Evolutionary conservation across 2,329 filamentous ascomycete genomes (phyloP).

Genomic region (Bisporella sp.): DNA sequence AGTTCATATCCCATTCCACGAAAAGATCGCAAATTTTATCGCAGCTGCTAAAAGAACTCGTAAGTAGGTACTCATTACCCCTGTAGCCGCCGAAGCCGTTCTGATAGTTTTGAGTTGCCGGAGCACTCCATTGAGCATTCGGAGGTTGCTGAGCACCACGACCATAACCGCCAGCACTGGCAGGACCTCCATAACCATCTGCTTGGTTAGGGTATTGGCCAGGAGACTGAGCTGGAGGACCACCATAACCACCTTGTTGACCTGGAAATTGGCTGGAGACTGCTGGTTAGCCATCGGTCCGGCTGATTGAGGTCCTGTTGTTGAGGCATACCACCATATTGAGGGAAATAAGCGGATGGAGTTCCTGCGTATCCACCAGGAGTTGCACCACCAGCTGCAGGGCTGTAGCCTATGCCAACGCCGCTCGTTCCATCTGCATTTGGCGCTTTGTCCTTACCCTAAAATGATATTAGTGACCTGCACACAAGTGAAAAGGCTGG

Average conservation of each 20-base stretch:
- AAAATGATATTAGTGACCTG: too few relatives aligned
- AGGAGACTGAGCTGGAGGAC: constrained; percentile 53
- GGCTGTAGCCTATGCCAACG: constrained; percentile 60
- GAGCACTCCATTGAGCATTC: constrained; percentile 37
- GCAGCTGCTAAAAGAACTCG: constrained; percentile 1
- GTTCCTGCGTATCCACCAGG: constrained; percentile 68
- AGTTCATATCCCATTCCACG: constrained; percentile 20
- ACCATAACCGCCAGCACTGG: constrained; percentile 78
- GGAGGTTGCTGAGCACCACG: constrained; percentile 52
- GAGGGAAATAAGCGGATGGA: constrained; percentile 79
- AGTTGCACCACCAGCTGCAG: constrained; percentile 64
- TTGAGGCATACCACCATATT: constrained; percentile 67
- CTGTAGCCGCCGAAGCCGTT: constrained; percentile 58
- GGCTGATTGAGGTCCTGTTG: constrained; percentile 29
- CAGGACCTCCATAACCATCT: constrained; percentile 64
- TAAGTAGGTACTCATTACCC: too few relatives aligned
- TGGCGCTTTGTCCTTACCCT: constrained; percentile 97
- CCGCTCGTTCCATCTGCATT: constrained; percentile 73
- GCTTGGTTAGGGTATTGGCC: constrained; percentile 59
- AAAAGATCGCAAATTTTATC: not conserved
- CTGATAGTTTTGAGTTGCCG: constrained; percentile 52
- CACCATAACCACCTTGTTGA: constrained; percentile 62
- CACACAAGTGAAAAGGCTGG: constrained; percentile 6
- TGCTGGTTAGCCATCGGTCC: constrained; percentile 31
- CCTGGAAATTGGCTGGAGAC: constrained; percentile 45